Evolutionary conservation across 768 basidiomycete species (phyloP).

Genomic region (Gymnopilus junonius): DNA sequence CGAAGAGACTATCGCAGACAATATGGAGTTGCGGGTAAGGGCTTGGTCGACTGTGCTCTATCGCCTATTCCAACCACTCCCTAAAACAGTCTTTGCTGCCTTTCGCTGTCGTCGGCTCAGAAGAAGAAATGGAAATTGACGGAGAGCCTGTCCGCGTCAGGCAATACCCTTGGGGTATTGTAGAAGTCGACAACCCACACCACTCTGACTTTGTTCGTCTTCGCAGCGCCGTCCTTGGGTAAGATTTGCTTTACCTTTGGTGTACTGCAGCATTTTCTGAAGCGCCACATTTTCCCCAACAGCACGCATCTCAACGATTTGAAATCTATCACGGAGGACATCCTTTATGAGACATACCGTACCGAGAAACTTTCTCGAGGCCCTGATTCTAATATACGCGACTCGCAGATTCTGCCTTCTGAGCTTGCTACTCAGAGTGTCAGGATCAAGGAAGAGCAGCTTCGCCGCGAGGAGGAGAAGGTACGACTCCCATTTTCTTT

Average conservation of each 20-base stretch:
- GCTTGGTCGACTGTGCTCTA: conserved; percentile 6
- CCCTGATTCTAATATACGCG: conserved; percentile 61
- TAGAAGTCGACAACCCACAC: conserved; percentile 89
- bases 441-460: conserved; percentile 88
- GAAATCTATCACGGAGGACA: conserved; percentile 83
- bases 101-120: conserved; percentile 87
- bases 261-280: neutral
- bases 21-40: conserved; percentile 83
- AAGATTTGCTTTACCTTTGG: conserved; percentile 20
- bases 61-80: neutral
- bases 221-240: conserved; percentile 75
- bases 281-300: too few species aligned
- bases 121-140: conserved; percentile 83
- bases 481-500: conserved; percentile 30
- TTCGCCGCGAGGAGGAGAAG: conserved; percentile 87
- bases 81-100: conserved; percentile 63
- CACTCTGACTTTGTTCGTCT: conserved; percentile 88
- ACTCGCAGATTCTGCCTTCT: conserved; percentile 81
- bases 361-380: conserved; percentile 86
- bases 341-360: conserved; percentile 86
- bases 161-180: conserved; percentile 91
- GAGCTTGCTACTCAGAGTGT: conserved; percentile 87
- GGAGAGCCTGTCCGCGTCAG: conserved; percentile 81
- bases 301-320: conserved; percentile 86
- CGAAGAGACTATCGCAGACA: conserved; percentile 89